A percentile compares a stretch with the other conserved stretches of the same genome.
Conservation (phyloP, 2,329 filamentous ascomycete genomes). For the Colletotrichum tamarilloi region DNA sequence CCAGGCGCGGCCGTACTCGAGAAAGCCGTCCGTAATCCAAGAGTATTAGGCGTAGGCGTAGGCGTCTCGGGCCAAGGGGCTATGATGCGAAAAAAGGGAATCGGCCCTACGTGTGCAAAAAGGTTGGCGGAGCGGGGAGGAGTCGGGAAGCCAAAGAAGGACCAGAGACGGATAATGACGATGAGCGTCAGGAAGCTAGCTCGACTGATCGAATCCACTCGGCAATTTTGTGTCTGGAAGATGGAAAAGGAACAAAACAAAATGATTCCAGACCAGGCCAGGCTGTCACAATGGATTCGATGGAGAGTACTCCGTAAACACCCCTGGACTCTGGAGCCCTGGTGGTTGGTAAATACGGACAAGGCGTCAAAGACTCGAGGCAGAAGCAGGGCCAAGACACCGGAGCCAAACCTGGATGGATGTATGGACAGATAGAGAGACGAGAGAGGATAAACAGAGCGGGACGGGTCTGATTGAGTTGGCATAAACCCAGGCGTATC, state of each 20-base stretch:
- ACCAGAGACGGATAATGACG: background rate
- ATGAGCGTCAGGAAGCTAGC: background rate
- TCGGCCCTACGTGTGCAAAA: background rate
- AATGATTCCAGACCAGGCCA: background rate
- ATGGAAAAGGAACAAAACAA: background rate
- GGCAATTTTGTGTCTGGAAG: background rate
- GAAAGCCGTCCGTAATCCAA: background rate
- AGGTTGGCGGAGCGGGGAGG: background rate
- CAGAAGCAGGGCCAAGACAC: background rate
- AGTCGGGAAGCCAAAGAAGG: background rate
- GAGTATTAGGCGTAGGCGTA: background rate
- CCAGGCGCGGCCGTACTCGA: background rate
- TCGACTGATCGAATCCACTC: background rate
- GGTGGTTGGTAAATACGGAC: constrained; percentile 12
- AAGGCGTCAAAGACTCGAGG: background rate
- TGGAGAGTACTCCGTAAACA: background rate
- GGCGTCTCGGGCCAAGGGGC: constrained; percentile 3
- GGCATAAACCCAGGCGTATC: constrained; percentile 12
- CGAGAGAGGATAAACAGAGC: background rate
- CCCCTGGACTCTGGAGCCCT: background rate
- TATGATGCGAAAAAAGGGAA: background rate
- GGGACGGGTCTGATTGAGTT: constrained; percentile 5
- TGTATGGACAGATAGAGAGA: background rate
- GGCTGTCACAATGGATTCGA: background rate
- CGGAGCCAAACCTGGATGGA: background rate